Conservation (phyloP, 495 filamentous ascomycete genomes). For the Tetracladium setigerum region DNA sequence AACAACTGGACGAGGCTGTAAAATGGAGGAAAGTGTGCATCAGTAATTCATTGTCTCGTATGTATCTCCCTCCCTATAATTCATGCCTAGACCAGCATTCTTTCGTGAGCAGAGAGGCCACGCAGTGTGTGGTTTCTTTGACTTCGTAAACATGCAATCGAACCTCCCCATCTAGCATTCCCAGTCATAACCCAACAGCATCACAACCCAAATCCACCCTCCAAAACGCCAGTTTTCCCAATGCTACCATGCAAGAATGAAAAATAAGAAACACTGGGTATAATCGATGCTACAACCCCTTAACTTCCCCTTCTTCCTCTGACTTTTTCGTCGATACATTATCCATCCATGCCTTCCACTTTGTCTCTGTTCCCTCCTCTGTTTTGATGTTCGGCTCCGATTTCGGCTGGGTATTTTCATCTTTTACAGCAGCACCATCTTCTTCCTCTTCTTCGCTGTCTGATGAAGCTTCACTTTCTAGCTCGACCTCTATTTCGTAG, state of each 20-base stretch:
- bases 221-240: slow-evolving; percentile 5
- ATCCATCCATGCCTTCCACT: slow-evolving; percentile 24
- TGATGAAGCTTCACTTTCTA: slow-evolving; percentile 27
- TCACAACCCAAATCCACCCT: no score
- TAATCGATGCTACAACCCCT: background rate
- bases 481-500: slow-evolving; percentile 33
- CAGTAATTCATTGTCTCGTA: no score
- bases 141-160: background rate
- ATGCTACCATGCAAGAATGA: slow-evolving; percentile 7
- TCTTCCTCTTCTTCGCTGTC: slow-evolving; percentile 12
- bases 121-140: no score
- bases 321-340: slow-evolving; percentile 9
- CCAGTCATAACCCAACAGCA: no score
- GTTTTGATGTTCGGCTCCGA: background rate
- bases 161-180: background rate
- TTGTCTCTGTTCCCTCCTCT: slow-evolving; percentile 7
- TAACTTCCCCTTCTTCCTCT: background rate
- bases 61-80: no score
- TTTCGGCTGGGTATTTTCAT: background rate
- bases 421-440: background rate
- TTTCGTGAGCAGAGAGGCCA: no score
- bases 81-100: no score
- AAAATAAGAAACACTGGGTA: slow-evolving; percentile 6
- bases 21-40: background rate
- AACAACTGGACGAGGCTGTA: slow-evolving; percentile 1